These are phyloP conservation scores for Torulaspora maleeae DNA, from an alignment of 805 yeast species.

Conservation along the genomic window DNA sequence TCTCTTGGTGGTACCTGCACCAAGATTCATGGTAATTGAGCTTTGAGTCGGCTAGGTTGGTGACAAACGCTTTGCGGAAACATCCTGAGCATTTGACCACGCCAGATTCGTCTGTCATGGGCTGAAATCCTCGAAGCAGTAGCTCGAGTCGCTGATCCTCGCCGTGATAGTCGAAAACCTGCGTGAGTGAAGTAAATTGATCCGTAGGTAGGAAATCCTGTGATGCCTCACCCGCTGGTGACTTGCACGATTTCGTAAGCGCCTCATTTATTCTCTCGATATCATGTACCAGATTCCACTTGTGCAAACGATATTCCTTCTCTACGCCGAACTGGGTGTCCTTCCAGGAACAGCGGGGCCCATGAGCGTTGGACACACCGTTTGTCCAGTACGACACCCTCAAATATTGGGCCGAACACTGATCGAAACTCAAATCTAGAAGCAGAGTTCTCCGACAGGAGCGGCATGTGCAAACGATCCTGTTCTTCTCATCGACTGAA, in stretches of 20 bases:
- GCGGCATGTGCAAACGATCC: slow-evolving; percentile 10
- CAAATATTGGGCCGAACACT: background rate
- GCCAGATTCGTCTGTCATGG: background rate
- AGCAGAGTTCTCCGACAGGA: slow-evolving; percentile 14
- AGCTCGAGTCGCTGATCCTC: slow-evolving; percentile 3
- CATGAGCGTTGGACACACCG: slow-evolving; percentile 9
- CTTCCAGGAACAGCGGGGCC: slow-evolving; percentile 17
- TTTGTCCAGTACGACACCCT: slow-evolving; percentile 11
- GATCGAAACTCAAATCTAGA: slow-evolving; percentile 8
- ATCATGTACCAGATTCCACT: slow-evolving; percentile 14
- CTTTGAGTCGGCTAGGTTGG: slow-evolving; percentile 3
- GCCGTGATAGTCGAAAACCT: slow-evolving; percentile 3
- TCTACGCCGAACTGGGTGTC: slow-evolving; percentile 9
- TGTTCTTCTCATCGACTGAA: background rate
- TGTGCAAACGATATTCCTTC: slow-evolving; percentile 14
- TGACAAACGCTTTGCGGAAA: slow-evolving; percentile 12
- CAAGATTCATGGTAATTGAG: slow-evolving; percentile 20
- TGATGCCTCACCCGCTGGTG: background rate
- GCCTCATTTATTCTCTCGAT: slow-evolving; percentile 10
- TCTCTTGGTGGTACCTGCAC: slow-evolving; percentile 21
- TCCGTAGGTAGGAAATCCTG: background rate
- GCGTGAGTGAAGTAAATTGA: slow-evolving; percentile 3
- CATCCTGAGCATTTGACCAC: slow-evolving; percentile 18
- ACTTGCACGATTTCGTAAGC: background rate
- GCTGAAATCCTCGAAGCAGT: slow-evolving; percentile 17